phyloP scores from a whole-genome alignment of 106 monocot species.

The Platanthera guangdongensis region DNA sequence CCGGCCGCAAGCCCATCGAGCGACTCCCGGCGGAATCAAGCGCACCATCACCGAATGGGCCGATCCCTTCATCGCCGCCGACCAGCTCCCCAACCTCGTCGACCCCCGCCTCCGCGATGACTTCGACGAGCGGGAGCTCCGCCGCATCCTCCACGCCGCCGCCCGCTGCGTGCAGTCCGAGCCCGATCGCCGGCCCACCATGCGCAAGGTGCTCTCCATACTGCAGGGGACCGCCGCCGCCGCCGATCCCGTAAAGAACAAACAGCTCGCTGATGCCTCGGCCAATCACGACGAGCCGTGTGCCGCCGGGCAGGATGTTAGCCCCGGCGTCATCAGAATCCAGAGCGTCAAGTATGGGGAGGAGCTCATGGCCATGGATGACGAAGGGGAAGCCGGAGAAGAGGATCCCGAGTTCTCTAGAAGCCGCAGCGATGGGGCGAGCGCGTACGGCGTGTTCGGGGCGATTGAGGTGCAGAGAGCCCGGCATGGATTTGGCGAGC shows the following conservation, averaged over 20 bases:
- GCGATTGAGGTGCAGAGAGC: constrained; percentile 3
- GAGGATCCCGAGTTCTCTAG: not conserved
- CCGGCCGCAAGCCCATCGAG: constrained; percentile 53
- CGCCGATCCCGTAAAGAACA: constrained; percentile 7
- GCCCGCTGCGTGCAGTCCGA: constrained; percentile 8
- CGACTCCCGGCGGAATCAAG: constrained; percentile 19
- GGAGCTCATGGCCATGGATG: constrained; percentile 10
- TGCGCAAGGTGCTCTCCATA: constrained; percentile 3
- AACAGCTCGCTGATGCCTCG: not conserved
- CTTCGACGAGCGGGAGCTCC: constrained; percentile 1
- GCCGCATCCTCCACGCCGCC: constrained; percentile 9
- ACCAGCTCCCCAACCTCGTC: constrained; percentile 21
- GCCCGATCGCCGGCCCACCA: constrained; percentile 11
- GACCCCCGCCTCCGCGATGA: constrained; percentile 15
- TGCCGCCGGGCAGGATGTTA: too few species aligned
- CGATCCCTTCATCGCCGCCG: constrained; percentile 29
- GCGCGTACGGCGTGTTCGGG: constrained; percentile 7
- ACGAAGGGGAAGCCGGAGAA: not conserved
- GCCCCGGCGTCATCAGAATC: not conserved
- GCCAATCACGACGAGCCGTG: not conserved
- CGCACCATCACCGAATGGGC: constrained; percentile 47
- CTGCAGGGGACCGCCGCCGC: constrained; percentile 5
- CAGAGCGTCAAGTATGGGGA: constrained; percentile 10
- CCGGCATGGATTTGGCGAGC: not conserved
- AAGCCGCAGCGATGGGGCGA: not conserved